Percentiles rank a stretch among this genome's conserved stretches.
These are phyloP conservation scores for Domatiomyces catenatus DNA, from an alignment of 2,329 filamentous ascomycete genomes.

Conservation along the genomic window DNA sequence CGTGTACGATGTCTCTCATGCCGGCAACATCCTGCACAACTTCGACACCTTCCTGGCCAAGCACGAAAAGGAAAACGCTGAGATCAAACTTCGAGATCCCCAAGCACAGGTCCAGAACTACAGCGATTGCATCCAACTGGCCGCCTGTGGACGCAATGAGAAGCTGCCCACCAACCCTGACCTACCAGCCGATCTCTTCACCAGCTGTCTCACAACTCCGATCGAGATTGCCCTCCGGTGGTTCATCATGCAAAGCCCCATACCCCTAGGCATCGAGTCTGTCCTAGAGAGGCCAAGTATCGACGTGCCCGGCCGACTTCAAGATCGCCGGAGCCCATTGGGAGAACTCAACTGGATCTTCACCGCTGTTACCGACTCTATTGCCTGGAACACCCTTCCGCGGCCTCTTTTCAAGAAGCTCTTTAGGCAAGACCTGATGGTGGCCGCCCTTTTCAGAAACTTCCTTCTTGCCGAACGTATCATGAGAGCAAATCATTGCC, in stretches of 20 bases:
- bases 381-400: slow-evolving; percentile 90
- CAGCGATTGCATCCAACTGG: slow-evolving; percentile 78
- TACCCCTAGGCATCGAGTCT: slow-evolving; percentile 51
- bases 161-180: slow-evolving; percentile 89
- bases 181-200: slow-evolving; percentile 88
- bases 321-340: slow-evolving; percentile 81
- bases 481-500: slow-evolving; percentile 92
- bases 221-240: slow-evolving; percentile 96
- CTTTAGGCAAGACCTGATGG: slow-evolving; percentile 95
- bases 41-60: slow-evolving; percentile 92
- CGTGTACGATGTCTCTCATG: slow-evolving; percentile 95
- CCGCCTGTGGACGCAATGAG: slow-evolving; percentile 78
- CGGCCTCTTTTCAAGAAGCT: slow-evolving; percentile 89
- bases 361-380: slow-evolving; percentile 95
- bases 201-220: slow-evolving; percentile 85
- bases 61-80: slow-evolving; percentile 76
- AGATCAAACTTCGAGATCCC: slow-evolving; percentile 59
- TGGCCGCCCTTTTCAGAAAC: slow-evolving; percentile 92
- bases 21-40: slow-evolving; percentile 86
- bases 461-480: slow-evolving; percentile 88
- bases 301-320: slow-evolving; percentile 67
- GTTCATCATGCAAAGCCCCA: slow-evolving; percentile 84
- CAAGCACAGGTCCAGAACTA: slow-evolving; percentile 49
- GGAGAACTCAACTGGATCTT: slow-evolving; percentile 99
- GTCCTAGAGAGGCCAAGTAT: slow-evolving; percentile 59